Evolutionary conservation across 305 asterid species (phyloP), one percentile per base, ranked within the genome.

Genomic region (Fraxinus nigra): DNA sequence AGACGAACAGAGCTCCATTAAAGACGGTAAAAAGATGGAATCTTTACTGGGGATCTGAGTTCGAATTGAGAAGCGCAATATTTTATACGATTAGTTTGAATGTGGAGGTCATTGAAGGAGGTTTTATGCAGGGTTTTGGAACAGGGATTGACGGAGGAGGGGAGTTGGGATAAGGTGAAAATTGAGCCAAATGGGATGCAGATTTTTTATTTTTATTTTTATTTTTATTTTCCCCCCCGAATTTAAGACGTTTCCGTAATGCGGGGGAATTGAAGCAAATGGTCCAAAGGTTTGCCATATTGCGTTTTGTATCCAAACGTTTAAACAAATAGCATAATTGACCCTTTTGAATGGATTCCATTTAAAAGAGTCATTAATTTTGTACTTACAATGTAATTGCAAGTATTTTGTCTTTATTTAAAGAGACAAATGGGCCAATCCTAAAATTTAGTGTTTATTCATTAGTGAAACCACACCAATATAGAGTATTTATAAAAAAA

Each of bases 1-100:
- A 77, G 95, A 77, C 16, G 97, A 89, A 80, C 82, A 89, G 18
- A 94, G 86, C 87, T 94, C 98, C 98, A 95, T 93, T 32, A 35
- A 34, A 40, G 37, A 69, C 0, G 40, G 32, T 77, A 34, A 9
- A 65, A 48, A 79, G 3, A 6, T 8, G 14, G 59, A 59, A 59
- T n/a, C 34, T 72, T 72, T 40, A 10, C 3, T n/a, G 11, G 11
- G 34, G 46, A 34, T 40, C 10, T 22, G 54, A 28, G 65, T 32
- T 48, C 37, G 69, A 70, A 84, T 35, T 74, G 78, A 26, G 56
- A 78, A 35, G 38, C 22, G 79, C 77, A 76, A 4, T 34, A 78
- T 76, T 65, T 14, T 24, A 65, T 2, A 43, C 3, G 51, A 75
- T 75, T 30, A 79, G 9, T 59, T 48, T 67, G 16, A 75, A 69